Conservation (phyloP, 495 filamentous ascomycete genomes). For the Podospora bellae-mahoneyi region DNA sequence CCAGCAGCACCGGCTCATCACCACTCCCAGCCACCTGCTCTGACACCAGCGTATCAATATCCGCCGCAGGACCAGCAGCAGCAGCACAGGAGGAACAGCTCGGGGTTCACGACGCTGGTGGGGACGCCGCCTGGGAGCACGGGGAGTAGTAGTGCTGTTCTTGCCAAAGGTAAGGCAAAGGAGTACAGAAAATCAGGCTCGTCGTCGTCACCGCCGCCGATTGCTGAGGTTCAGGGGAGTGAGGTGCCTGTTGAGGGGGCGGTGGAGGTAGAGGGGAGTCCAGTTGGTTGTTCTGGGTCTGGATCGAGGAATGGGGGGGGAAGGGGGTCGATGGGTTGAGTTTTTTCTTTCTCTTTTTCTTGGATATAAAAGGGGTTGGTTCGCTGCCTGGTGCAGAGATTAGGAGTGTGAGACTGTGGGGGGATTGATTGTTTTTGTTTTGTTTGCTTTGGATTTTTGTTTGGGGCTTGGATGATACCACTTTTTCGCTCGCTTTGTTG, state of each 20-base stretch:
- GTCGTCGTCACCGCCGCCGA: background rate
- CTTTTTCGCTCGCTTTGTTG: background rate
- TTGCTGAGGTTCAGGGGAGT: slow-evolving; percentile 5
- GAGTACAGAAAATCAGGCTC: background rate
- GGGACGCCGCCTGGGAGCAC: slow-evolving; percentile 5
- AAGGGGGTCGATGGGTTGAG: background rate
- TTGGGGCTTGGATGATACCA: background rate
- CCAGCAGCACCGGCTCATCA: slow-evolving; percentile 11
- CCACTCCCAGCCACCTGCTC: slow-evolving; percentile 12
- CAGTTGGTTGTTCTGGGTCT: background rate
- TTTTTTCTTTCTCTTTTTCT: background rate
- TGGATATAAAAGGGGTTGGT: background rate
- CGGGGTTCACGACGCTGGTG: slow-evolving; percentile 18
- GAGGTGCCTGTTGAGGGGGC: background rate
- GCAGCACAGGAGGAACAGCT: slow-evolving; percentile 14
- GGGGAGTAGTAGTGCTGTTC: background rate
- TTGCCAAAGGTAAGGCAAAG: background rate
- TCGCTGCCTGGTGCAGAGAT: background rate
- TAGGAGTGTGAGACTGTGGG: no score
- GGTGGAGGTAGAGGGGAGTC: background rate
- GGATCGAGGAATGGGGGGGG: background rate
- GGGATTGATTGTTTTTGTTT: background rate
- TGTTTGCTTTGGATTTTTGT: background rate
- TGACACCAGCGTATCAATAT: slow-evolving; percentile 12
- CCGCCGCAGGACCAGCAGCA: background rate